These are phyloP conservation scores for Globisporangium takayamanum DNA, from an alignment of 352 stramenopile genomes.

Conservation along the genomic window DNA sequence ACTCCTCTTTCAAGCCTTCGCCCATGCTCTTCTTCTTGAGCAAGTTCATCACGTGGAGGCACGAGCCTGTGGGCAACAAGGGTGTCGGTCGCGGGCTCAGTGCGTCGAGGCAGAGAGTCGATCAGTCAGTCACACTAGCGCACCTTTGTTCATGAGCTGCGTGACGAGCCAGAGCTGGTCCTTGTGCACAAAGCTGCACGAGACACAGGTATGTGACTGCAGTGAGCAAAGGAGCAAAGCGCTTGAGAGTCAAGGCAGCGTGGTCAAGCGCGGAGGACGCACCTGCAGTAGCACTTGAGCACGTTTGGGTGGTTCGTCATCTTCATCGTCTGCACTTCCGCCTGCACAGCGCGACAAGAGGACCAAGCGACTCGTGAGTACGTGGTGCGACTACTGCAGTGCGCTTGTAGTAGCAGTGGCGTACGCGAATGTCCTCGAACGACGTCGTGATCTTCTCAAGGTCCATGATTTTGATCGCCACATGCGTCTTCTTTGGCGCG, in stretches of 20 bases:
- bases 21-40: slow-evolving; percentile 88
- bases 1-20: slow-evolving; percentile 91
- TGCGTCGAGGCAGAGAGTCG: not conserved
- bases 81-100: not conserved
- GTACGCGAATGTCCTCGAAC: slow-evolving; percentile 86
- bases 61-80: slow-evolving; percentile 62
- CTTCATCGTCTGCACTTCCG: slow-evolving; percentile 98
- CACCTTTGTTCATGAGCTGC: slow-evolving; percentile 98
- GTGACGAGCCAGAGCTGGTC: slow-evolving; percentile 98
- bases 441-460: slow-evolving; percentile 97
- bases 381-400: not conserved
- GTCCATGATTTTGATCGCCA: slow-evolving; percentile 99
- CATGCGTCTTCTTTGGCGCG: slow-evolving; percentile 75
- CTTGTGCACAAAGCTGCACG: slow-evolving; percentile 93
- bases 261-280: not conserved
- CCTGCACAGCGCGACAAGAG: slow-evolving; percentile 21
- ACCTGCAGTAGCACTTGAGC: slow-evolving; percentile 94
- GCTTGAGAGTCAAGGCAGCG: not conserved
- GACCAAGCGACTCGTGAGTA: not conserved
- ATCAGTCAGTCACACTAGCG: not conserved
- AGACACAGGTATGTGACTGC: not conserved
- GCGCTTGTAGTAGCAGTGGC: slow-evolving; percentile 2
- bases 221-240: not conserved
- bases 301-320: slow-evolving; percentile 98
- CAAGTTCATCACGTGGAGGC: slow-evolving; percentile 95